A percentile compares a stretch with the other conserved stretches of the same genome.
phyloP scores from a whole-genome alignment of 23 red algal species.

The Chondrus crispus region DNA sequence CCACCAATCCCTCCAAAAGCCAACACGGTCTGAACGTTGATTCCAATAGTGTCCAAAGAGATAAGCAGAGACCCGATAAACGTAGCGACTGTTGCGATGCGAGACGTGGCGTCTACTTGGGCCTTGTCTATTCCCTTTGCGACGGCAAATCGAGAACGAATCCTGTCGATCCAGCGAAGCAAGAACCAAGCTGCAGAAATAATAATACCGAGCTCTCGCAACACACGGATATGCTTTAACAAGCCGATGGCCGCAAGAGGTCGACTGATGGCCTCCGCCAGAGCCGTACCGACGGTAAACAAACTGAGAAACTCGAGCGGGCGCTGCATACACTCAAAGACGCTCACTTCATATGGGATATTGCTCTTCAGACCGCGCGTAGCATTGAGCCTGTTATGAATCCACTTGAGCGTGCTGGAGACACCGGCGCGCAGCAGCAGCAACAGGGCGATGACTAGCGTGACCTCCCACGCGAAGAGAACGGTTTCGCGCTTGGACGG shows the following conservation, averaged over 20 bases:
- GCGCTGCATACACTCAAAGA: conserved; percentile 98
- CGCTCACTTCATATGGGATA: conserved; percentile 83
- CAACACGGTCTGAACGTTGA: conserved; percentile 94
- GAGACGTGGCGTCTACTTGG: conserved; percentile 83
- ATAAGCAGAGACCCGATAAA: conserved; percentile 77
- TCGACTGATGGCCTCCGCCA: conserved; percentile 90
- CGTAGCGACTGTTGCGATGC: conserved; percentile 82
- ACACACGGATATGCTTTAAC: conserved; percentile 72
- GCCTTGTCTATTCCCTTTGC: conserved; percentile 91
- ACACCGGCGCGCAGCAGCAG: conserved; percentile 88
- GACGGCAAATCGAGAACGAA: conserved; percentile 79
- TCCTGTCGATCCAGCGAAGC: conserved; percentile 91
- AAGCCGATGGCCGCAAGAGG: conserved; percentile 84
- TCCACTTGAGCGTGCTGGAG: conserved; percentile 72
- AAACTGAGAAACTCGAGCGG: conserved; percentile 94
- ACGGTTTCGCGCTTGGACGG: conserved; percentile 36
- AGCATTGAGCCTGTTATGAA: conserved; percentile 78
- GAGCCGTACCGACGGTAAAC: conserved; percentile 82
- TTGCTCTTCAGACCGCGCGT: conserved; percentile 47
- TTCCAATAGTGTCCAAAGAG: conserved; percentile 92
- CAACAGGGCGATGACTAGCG: conserved; percentile 64
- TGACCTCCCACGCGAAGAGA: conserved; percentile 62
- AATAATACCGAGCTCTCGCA: conserved; percentile 96
- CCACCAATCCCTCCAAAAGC: conserved; percentile 99
- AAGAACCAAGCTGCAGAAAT: conserved; percentile 94